Conservation (phyloP, 2,329 filamentous ascomycete genomes). For the Zopfia rhizophila region DNA sequence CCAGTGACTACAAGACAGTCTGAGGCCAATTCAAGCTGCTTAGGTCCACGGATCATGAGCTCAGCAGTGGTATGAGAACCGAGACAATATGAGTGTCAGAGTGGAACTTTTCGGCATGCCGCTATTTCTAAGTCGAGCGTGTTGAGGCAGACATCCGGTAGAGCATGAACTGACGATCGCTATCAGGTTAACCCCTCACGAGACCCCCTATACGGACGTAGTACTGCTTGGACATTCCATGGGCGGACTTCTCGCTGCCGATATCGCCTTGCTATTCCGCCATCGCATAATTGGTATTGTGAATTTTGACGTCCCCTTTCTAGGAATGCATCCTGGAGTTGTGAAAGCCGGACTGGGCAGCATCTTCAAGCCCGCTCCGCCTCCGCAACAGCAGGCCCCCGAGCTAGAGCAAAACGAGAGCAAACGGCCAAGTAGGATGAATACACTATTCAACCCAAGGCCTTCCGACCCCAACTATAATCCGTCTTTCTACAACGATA, state of each 20-base stretch:
- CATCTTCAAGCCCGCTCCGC: slow-evolving; percentile 68
- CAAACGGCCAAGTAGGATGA: slow-evolving; percentile 41
- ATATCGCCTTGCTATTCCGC: slow-evolving; percentile 77
- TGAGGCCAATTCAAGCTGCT: too few relatives aligned
- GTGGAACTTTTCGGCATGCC: too few relatives aligned
- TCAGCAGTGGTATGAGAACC: too few relatives aligned
- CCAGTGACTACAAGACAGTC: too few relatives aligned
- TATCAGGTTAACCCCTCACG: slow-evolving; percentile 77
- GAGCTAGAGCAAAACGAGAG: slow-evolving; percentile 22
- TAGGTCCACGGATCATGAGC: too few relatives aligned
- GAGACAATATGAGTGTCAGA: too few relatives aligned
- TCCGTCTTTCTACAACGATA: slow-evolving; percentile 79
- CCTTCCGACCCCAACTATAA: slow-evolving; percentile 74
- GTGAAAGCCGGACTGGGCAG: slow-evolving; percentile 83
- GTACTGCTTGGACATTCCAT: slow-evolving; percentile 89
- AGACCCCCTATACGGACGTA: slow-evolving; percentile 78
- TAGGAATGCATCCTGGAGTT: slow-evolving; percentile 90
- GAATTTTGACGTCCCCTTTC: slow-evolving; percentile 85
- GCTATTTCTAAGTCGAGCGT: too few relatives aligned
- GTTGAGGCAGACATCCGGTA: too few relatives aligned
- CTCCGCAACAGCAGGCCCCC: slow-evolving; percentile 35
- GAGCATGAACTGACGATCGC: slow-evolving; percentile 14
- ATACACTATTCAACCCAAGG: slow-evolving; percentile 51
- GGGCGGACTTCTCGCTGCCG: slow-evolving; percentile 84
- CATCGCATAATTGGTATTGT: slow-evolving; percentile 84